Base-by-base conservation (phyloP, 1,139 yeast species). In the Ogataea hybrid region DNA sequence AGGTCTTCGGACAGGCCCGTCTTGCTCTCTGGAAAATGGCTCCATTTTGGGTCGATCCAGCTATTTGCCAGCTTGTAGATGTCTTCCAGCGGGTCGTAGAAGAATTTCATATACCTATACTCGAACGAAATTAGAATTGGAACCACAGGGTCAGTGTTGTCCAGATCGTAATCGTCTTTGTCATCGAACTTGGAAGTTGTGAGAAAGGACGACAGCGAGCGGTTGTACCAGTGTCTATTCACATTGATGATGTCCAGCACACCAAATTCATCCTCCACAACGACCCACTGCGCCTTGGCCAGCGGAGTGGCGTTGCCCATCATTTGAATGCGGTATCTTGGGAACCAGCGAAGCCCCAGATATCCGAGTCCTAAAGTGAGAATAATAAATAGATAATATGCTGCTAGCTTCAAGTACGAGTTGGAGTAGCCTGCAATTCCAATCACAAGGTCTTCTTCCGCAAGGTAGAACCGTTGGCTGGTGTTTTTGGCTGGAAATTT, bases 401-500 rank as follows among this genome's bases (percentile, higher is more conserved):
- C 21, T 0, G 67, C 35, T 6, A 65, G 58, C 44, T 80, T 78
- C 52, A 71, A 46, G 39, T 59, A 59, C 18, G 81, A 76, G 17
- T 81, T 76, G 42, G 66, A 67, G 61, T 86, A 92, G 3, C 97
- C 98, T 0, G 97, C 97, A 51, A 92, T 84, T 48, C 95, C 96
- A 46, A 94, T 77, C 15, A 90, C 92, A 58, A 92, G 69, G 65
- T 92, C 99, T 59, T 92, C 98, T 62, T 94, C 97, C 0, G 96
- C 92, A 49, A 94, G 77, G 62, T 92, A 92, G 61, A 85, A 88
- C 41, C 97, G 72, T 64, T 92, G 98, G 53, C 72, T 73, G 39
- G 66, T 70, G 50, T 70, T 66, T 14, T 49, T 68, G 6, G 79
- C 70, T 8, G 74, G 77, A 53, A 61, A 69, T 12, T 65, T 60